Percentiles rank a stretch among this genome's conserved stretches.
These are phyloP conservation scores for Pleurotus sapidus DNA, from an alignment of 768 basidiomycete genomes.

Conservation along the genomic window DNA sequence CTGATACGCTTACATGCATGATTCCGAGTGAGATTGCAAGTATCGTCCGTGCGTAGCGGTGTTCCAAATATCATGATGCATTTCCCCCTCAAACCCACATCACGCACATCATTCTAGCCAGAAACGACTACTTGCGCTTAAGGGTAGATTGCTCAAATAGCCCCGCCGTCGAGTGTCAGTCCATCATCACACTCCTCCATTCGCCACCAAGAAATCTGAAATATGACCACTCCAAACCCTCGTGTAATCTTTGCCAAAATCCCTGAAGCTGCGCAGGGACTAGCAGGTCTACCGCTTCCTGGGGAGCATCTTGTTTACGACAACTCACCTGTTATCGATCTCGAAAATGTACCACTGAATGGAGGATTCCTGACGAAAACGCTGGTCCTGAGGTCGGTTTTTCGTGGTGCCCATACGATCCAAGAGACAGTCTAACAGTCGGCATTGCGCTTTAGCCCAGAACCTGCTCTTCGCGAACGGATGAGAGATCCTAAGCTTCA, in stretches of 20 bases:
- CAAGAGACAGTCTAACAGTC: not conserved
- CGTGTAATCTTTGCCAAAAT: conserved; percentile 1
- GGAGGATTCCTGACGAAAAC: conserved; percentile 19
- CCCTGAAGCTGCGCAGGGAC: not conserved
- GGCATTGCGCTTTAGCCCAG: conserved; percentile 11
- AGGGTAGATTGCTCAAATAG: too few relatives aligned
- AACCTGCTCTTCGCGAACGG: conserved; percentile 20
- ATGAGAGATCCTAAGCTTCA: conserved; percentile 24
- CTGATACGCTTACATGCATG: too few relatives aligned
- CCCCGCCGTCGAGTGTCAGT: too few relatives aligned
- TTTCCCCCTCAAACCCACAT: too few relatives aligned
- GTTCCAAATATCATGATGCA: too few relatives aligned
- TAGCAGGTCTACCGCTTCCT: not conserved
- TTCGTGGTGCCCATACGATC: too few relatives aligned
- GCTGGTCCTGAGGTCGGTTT: conserved; percentile 14
- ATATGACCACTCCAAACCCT: not conserved
- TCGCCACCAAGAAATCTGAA: too few relatives aligned
- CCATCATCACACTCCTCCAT: too few relatives aligned
- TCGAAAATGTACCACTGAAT: conserved; percentile 16
- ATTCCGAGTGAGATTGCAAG: too few relatives aligned
- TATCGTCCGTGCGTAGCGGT: too few relatives aligned
- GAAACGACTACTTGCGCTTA: too few relatives aligned
- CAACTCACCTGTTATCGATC: conserved; percentile 15
- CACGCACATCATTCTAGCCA: too few relatives aligned
- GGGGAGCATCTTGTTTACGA: conserved; percentile 8